phyloP scores from a whole-genome alignment of 345 rosid species.

The Microcos paniculata region DNA sequence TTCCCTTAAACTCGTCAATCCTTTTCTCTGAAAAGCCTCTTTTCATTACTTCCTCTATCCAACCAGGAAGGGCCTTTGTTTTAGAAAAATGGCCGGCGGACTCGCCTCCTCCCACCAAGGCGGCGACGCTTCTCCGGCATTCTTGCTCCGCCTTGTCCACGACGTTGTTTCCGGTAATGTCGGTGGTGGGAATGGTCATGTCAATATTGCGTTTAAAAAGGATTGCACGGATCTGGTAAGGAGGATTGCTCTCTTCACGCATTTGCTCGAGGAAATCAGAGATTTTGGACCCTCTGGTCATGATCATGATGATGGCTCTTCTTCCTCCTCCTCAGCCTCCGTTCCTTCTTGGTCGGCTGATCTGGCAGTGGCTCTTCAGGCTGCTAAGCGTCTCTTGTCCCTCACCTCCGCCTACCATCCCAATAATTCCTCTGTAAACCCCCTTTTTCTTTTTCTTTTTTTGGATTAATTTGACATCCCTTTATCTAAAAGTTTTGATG shows the following conservation, averaged over 20 bases:
- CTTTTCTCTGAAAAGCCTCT: neutral
- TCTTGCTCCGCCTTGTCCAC: slow-evolving; percentile 26
- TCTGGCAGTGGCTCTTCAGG: slow-evolving; percentile 53
- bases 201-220: slow-evolving; percentile 43
- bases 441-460: neutral
- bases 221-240: slow-evolving; percentile 84
- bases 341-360: slow-evolving; percentile 24
- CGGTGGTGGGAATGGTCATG: slow-evolving; percentile 9
- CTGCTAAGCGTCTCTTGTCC: slow-evolving; percentile 57
- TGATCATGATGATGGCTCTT: neutral
- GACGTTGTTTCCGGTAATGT: slow-evolving; percentile 21
- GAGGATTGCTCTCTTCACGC: slow-evolving; percentile 61
- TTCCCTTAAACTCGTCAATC: neutral
- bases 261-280: slow-evolving; percentile 77
- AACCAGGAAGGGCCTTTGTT: neutral
- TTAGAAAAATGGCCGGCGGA: slow-evolving; percentile 19
- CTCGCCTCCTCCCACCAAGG: slow-evolving; percentile 19
- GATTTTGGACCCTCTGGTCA: slow-evolving; percentile 33
- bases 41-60: neutral
- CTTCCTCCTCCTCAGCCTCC: slow-evolving; percentile 23
- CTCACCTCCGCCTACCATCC: slow-evolving; percentile 41
- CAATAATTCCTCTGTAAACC: slow-evolving; percentile 57
- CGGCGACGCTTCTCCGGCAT: slow-evolving; percentile 20
- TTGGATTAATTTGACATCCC: neutral
- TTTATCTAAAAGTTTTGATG: neutral